Evolutionary conservation across 2,329 filamentous ascomycete genomes (phyloP).

Genomic region (Cordyceps sp.): DNA sequence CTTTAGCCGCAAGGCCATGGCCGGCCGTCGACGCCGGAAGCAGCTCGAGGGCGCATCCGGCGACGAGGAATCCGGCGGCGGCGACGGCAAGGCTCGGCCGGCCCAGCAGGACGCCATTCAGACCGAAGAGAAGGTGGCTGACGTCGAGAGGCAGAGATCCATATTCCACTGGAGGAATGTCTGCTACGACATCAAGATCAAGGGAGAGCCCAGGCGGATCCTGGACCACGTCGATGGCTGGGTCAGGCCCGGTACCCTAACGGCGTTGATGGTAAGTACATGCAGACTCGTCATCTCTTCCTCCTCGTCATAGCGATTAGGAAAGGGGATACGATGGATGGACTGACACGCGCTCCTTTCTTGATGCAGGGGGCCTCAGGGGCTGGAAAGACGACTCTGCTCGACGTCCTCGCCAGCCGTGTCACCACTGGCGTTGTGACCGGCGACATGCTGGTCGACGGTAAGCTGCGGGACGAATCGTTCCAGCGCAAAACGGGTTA

Average conservation of each 20-base stretch:
- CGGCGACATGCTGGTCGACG: slow-evolving; percentile 60
- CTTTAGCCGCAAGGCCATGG: slow-evolving; percentile 55
- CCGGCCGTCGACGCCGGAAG: slow-evolving; percentile 36
- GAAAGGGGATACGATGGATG: too few species aligned
- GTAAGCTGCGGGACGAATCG: slow-evolving; percentile 52
- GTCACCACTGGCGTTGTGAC: slow-evolving; percentile 79
- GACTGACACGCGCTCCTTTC: too few species aligned
- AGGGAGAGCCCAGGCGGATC: slow-evolving; percentile 56
- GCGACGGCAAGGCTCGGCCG: slow-evolving; percentile 31
- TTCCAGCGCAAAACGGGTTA: slow-evolving; percentile 91
- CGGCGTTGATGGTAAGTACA: slow-evolving; percentile 84
- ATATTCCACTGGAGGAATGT: slow-evolving; percentile 79
- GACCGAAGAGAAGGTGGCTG: too few species aligned
- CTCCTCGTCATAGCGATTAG: too few species aligned
- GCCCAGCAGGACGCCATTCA: slow-evolving; percentile 22
- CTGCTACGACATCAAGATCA: slow-evolving; percentile 65
- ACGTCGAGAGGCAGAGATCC: slow-evolving; percentile 46
- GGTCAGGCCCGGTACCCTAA: slow-evolving; percentile 84
- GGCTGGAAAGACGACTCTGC: slow-evolving; percentile 83
- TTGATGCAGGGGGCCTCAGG: slow-evolving; percentile 81
- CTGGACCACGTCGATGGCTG: slow-evolving; percentile 79
- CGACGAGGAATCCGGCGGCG: slow-evolving; percentile 40
- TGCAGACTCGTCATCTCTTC: too few species aligned
- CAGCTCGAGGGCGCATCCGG: slow-evolving; percentile 46
- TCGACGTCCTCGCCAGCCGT: slow-evolving; percentile 73